Evolutionary conservation across 768 basidiomycete genomes (phyloP).

Genomic region (Boletales sp.): DNA sequence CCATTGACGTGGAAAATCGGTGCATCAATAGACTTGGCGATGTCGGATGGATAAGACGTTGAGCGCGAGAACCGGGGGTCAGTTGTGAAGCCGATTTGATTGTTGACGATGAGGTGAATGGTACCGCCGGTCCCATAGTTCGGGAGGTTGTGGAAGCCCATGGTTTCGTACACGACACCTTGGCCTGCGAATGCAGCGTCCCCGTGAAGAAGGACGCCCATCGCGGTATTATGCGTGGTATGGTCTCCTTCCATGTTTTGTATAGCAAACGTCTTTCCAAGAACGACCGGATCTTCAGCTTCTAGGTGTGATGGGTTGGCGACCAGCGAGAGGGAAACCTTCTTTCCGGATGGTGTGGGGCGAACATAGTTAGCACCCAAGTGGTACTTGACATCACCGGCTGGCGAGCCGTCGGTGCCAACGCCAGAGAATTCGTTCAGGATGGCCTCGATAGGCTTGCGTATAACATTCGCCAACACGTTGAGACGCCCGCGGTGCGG

Average conservation of each 20-base stretch:
- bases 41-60: constrained; percentile 96
- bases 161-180: constrained; percentile 98
- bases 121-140: constrained; percentile 97
- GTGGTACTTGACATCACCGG: constrained; percentile 99
- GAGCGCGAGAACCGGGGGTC: constrained; percentile 97
- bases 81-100: constrained; percentile 99
- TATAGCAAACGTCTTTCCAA: constrained; percentile 96
- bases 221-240: constrained; percentile 73
- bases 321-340: constrained; percentile 94
- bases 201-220: constrained; percentile 95
- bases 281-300: constrained; percentile 96
- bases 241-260: constrained; percentile 94
- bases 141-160: constrained; percentile 95
- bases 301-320: constrained; percentile 99
- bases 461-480: constrained; percentile 96
- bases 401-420: constrained; percentile 69
- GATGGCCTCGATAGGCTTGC: constrained; percentile 97
- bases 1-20: constrained; percentile 99
- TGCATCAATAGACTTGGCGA: constrained; percentile 96
- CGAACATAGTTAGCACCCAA: constrained; percentile 98
- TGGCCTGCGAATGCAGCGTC: constrained; percentile 99
- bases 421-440: constrained; percentile 92
- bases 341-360: constrained; percentile 97
- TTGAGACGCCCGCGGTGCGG: constrained; percentile 98
- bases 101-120: constrained; percentile 97